phyloP scores from a whole-genome alignment of 768 basidiomycete genomes.

The Lactarius vividus region DNA sequence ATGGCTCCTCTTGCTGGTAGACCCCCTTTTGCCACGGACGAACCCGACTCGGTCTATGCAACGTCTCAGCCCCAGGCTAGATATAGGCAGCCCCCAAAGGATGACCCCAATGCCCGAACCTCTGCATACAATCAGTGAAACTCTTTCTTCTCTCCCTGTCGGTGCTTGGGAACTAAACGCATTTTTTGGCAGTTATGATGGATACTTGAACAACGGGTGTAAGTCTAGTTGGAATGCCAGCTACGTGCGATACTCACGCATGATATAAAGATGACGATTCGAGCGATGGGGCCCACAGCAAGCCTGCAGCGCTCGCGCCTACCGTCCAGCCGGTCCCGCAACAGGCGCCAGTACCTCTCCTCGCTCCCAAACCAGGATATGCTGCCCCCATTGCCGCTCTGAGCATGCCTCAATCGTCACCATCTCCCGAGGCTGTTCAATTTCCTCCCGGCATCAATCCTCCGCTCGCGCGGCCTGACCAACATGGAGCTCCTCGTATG shows the following conservation, averaged over 20 bases:
- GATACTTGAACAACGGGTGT: slow-evolving; percentile 49
- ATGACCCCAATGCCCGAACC: slow-evolving; percentile 51
- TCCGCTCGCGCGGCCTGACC: slow-evolving; percentile 26
- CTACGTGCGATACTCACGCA: slow-evolving; percentile 47
- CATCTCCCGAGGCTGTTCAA: slow-evolving; percentile 32
- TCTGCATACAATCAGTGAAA: slow-evolving; percentile 70
- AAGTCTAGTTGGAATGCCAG: slow-evolving; percentile 54
- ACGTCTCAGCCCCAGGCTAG: slow-evolving; percentile 43
- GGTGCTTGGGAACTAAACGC: slow-evolving; percentile 12
- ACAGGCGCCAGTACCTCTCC: slow-evolving; percentile 45
- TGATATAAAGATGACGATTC: slow-evolving; percentile 44
- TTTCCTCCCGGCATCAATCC: slow-evolving; percentile 37
- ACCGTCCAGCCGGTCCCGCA: slow-evolving; percentile 14
- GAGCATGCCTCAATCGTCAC: slow-evolving; percentile 51
- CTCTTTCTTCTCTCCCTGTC: slow-evolving; percentile 25
- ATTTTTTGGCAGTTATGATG: slow-evolving; percentile 54
- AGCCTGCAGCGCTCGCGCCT: slow-evolving; percentile 24
- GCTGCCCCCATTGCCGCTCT: slow-evolving; percentile 66
- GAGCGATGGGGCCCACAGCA: slow-evolving; percentile 41
- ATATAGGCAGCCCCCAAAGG: slow-evolving; percentile 38
- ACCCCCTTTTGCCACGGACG: slow-evolving; percentile 68
- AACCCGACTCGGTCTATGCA: slow-evolving; percentile 60
- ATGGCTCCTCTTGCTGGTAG: slow-evolving; percentile 50
- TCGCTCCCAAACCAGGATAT: slow-evolving; percentile 72
- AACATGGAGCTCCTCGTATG: slow-evolving; percentile 28